Conservation (phyloP, 176 grass and related monocot species). For the Avena atlantica region DNA sequence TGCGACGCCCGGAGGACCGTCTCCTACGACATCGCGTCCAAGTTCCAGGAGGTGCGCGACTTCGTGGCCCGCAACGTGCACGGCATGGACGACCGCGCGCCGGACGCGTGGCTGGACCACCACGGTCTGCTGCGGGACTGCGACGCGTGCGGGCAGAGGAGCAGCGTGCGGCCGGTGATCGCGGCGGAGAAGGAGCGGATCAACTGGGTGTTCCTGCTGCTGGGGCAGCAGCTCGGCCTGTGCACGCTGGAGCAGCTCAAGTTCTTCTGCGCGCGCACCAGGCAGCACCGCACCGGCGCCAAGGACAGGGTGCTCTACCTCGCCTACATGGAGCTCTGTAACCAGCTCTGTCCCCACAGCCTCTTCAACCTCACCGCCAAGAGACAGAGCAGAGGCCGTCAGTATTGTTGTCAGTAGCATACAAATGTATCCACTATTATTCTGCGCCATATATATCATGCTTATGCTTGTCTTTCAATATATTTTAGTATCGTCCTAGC, state of each 20-base stretch:
- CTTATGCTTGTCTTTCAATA: too few relatives aligned
- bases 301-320: constrained; percentile 63
- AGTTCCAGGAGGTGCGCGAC: constrained; percentile 32
- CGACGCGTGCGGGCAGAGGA: constrained; percentile 25
- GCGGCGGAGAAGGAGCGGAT: constrained; percentile 50
- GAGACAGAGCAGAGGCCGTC: background rate
- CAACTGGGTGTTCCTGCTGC: constrained; percentile 79
- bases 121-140: constrained; percentile 4
- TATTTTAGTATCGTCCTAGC: too few relatives aligned
- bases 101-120: constrained; percentile 32
- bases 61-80: constrained; percentile 35
- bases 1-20: background rate
- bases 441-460: background rate
- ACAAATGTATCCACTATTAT: background rate
- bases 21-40: constrained; percentile 29
- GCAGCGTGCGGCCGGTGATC: constrained; percentile 45
- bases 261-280: constrained; percentile 50
- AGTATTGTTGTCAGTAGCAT: background rate
- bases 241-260: constrained; percentile 76
- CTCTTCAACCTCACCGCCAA: constrained; percentile 1
- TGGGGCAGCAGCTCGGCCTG: constrained; percentile 44
- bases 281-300: constrained; percentile 58
- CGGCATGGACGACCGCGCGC: constrained; percentile 55
- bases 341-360: constrained; percentile 49
- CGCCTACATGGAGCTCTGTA: constrained; percentile 58